phyloP scores from a whole-genome alignment of 1,284 basidiomycete species.

The Cystobasidiaceae sp. region DNA sequence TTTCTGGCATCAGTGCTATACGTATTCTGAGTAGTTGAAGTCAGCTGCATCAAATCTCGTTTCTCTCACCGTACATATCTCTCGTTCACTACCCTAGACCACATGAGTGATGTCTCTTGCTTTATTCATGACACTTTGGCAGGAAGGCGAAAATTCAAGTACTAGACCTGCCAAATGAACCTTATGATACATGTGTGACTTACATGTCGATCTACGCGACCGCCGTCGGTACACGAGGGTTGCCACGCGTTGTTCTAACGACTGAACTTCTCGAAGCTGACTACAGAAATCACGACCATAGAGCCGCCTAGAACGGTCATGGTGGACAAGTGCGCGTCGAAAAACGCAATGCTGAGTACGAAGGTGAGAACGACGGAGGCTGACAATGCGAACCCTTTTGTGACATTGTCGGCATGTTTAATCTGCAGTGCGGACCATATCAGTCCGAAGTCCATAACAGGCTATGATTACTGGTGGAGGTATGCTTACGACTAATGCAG shows the following conservation, averaged over 20 bases:
- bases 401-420: conserved; percentile 47
- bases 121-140: too few species aligned
- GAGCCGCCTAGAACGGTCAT: neutral
- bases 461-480: too few species aligned
- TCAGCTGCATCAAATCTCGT: too few species aligned
- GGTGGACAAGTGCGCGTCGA: conserved; percentile 14
- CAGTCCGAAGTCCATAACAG: too few species aligned
- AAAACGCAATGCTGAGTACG: conserved; percentile 33
- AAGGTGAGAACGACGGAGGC: conserved; percentile 48
- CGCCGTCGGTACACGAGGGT: neutral
- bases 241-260: neutral
- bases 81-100: too few species aligned
- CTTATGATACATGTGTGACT: too few species aligned
- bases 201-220: neutral
- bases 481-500: conserved; percentile 39
- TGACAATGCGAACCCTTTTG: conserved; percentile 47
- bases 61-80: too few species aligned
- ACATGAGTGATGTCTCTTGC: too few species aligned
- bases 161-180: too few species aligned
- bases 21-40: neutral
- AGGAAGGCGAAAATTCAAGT: too few species aligned
- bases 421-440: too few species aligned
- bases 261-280: conserved; percentile 7
- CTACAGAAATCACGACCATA: neutral
- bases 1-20: neutral